phyloP scores from a whole-genome alignment of 352 stramenopile genomes.

The Lagenidium giganteum region DNA sequence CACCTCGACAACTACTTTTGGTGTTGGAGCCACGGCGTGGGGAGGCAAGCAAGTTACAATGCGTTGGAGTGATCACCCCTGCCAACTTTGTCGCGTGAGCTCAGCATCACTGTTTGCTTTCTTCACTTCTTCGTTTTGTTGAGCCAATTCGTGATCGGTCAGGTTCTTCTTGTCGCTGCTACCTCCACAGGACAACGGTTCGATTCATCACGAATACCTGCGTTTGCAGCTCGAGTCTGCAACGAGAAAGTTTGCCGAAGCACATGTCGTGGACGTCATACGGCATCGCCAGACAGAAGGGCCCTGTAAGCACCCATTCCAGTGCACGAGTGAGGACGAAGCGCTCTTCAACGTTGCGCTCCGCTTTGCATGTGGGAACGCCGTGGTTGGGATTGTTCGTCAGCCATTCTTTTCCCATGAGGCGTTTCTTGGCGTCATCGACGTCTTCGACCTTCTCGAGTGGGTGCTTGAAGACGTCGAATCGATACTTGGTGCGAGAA shows the following conservation, averaged over 20 bases:
- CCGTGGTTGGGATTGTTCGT: conserved; percentile 31
- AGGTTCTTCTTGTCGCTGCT: conserved; percentile 34
- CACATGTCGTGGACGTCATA: too few species aligned
- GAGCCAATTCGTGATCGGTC: not conserved
- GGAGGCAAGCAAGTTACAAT: too few species aligned
- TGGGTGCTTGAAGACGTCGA: conserved; percentile 59
- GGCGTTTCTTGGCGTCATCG: conserved; percentile 34
- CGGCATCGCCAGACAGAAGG: too few species aligned
- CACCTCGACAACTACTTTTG: too few species aligned
- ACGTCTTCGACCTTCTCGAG: conserved; percentile 33
- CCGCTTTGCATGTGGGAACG: conserved; percentile 39
- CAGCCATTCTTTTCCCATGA: conserved; percentile 12
- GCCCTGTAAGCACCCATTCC: conserved; percentile 19
- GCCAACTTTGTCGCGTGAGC: not conserved
- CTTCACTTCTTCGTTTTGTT: not conserved
- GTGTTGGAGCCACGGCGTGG: too few species aligned
- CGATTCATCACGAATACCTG: conserved; percentile 39
- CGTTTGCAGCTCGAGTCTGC: conserved; percentile 31
- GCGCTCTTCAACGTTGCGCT: conserved; percentile 53
- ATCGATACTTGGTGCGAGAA: too few species aligned
- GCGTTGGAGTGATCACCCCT: too few species aligned
- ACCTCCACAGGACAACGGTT: too few species aligned
- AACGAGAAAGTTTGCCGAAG: conserved; percentile 24
- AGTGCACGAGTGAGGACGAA: conserved; percentile 38
- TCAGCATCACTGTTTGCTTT: too few species aligned